phyloP scores from a whole-genome alignment of 1,284 basidiomycete species.

The Cryptococcus sp. region DNA sequence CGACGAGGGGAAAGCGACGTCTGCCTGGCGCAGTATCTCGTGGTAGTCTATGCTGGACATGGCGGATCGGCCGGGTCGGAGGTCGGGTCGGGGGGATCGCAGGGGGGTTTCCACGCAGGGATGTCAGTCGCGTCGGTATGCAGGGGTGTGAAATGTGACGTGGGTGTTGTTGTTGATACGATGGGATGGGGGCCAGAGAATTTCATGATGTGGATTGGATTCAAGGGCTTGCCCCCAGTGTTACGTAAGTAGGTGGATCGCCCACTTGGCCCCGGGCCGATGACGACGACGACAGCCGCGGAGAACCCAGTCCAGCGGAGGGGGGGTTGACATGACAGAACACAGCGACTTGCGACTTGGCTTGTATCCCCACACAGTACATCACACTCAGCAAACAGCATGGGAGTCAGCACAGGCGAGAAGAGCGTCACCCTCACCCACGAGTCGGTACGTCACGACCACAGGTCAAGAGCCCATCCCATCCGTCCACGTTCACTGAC shows the following conservation, averaged over 20 bases:
- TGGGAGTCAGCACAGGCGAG: constrained; percentile 45
- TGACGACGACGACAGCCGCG: not conserved
- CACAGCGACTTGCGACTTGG: not conserved
- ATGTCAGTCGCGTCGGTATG: constrained; percentile 9
- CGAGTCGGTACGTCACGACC: constrained; percentile 29
- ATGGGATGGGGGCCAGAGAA: not conserved
- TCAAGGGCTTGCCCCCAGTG: not conserved
- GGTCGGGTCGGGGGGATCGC: not conserved
- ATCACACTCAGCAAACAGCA: constrained; percentile 20
- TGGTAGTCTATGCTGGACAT: constrained; percentile 13
- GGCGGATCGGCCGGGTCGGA: not conserved
- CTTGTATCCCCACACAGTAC: not conserved
- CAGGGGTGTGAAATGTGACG: constrained; percentile 4
- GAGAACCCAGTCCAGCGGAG: too few species aligned
- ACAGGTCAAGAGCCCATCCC: not conserved
- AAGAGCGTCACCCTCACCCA: constrained; percentile 41
- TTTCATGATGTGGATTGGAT: constrained; percentile 4
- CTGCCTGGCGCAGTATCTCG: constrained; percentile 10
- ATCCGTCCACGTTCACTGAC: not conserved
- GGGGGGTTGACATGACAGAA: too few species aligned
- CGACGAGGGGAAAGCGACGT: constrained; percentile 8
- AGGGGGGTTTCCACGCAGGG: too few species aligned
- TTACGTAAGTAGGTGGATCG: constrained; percentile 1
- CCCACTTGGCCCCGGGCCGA: not conserved
- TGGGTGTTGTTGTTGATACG: not conserved